phyloP scores from a whole-genome alignment of 441 rosid species.

The Omphalea diandra region DNA sequence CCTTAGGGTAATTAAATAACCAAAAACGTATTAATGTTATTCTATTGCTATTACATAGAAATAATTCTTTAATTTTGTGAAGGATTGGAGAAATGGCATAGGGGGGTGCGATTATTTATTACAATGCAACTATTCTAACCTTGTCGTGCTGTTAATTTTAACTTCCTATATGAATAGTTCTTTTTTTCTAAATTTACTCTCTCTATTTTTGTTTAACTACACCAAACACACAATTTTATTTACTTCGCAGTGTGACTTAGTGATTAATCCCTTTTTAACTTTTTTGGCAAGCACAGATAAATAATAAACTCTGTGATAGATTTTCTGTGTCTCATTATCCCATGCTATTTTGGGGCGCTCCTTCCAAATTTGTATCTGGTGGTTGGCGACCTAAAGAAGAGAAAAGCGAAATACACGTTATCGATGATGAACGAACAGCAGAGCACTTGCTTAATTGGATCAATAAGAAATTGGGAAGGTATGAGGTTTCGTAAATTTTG shows the following conservation, averaged over 20 bases:
- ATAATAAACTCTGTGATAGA: constrained; percentile 76
- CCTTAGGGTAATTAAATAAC: neutral
- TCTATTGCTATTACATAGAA: neutral
- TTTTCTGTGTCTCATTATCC: constrained; percentile 82
- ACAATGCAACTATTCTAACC: neutral
- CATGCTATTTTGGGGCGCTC: constrained; percentile 87
- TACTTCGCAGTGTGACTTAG: constrained; percentile 15
- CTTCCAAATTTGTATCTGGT: constrained; percentile 61
- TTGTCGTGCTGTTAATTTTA: neutral
- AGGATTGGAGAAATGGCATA: neutral
- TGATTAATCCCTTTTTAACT: constrained; percentile 31
- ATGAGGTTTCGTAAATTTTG: constrained; percentile 27
- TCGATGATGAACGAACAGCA: constrained; percentile 81
- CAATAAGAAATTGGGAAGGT: constrained; percentile 85
- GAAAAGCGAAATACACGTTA: constrained; percentile 47
- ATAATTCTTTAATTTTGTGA: neutral
- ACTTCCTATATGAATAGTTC: neutral
- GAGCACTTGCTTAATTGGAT: constrained; percentile 88
- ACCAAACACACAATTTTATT: constrained; percentile 4
- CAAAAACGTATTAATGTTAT: neutral
- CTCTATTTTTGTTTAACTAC: too few species aligned
- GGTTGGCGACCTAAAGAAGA: constrained; percentile 55
- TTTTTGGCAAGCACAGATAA: constrained; percentile 88
- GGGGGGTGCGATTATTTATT: neutral
- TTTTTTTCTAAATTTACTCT: neutral